These are phyloP conservation scores for Ceratobasidium sp. DNA, from an alignment of 1,284 basidiomycete genomes.

Conservation along the genomic window DNA sequence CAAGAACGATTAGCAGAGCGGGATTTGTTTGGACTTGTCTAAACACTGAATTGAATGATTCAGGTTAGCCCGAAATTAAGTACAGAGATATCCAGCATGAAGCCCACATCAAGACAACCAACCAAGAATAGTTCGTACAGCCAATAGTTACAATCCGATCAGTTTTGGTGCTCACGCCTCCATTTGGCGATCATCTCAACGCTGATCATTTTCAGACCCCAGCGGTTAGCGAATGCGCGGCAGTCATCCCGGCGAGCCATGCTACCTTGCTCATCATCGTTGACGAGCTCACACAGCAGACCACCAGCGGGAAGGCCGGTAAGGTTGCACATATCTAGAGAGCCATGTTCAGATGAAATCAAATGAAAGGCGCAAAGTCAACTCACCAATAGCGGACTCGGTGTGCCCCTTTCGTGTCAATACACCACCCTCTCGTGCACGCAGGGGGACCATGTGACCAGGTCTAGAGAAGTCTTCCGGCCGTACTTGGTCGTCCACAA, in stretches of 20 bases:
- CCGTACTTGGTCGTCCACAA: constrained; percentile 63
- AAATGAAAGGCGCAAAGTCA: constrained; percentile 10
- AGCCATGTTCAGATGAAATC: constrained; percentile 11
- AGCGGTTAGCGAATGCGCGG: constrained; percentile 88
- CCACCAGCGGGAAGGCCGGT: constrained; percentile 83
- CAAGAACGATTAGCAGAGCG: background rate
- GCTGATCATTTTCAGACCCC: constrained; percentile 93
- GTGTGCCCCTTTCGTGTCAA: constrained; percentile 91
- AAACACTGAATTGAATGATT: background rate
- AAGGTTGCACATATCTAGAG: constrained; percentile 81
- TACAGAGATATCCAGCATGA: constrained; percentile 2
- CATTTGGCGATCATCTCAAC: constrained; percentile 73
- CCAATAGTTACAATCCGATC: background rate
- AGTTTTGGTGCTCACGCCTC: constrained; percentile 39
- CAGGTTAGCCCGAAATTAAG: constrained; percentile 3
- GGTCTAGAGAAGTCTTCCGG: constrained; percentile 90
- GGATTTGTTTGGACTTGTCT: background rate
- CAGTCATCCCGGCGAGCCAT: constrained; percentile 98
- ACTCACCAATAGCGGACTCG: constrained; percentile 79
- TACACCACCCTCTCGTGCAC: constrained; percentile 87
- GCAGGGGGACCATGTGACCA: constrained; percentile 94
- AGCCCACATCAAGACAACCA: background rate
- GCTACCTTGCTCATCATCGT: constrained; percentile 87
- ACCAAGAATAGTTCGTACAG: background rate
- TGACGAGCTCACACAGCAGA: constrained; percentile 94